A percentile compares a stretch with the other conserved stretches of the same genome.
Evolutionary conservation across 2,329 filamentous ascomycete genomes (phyloP).

Genomic region (Calycina herbarum): DNA sequence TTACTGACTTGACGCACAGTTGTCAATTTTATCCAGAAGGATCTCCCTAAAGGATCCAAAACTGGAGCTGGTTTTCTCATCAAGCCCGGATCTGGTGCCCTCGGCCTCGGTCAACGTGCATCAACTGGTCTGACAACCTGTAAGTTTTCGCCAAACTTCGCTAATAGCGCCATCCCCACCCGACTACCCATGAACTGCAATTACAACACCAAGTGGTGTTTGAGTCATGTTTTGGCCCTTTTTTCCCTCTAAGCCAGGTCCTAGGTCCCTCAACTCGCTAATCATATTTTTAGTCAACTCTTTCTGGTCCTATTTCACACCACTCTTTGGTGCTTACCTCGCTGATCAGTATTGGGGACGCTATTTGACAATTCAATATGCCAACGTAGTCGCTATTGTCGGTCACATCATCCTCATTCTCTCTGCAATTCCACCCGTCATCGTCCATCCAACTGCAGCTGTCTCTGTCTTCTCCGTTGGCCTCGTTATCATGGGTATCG

Average conservation of each 20-base stretch:
- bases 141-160: constrained; percentile 34
- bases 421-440: constrained; percentile 42
- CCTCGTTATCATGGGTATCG: constrained; percentile 46
- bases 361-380: constrained; percentile 58
- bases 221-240: no score
- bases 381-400: constrained; percentile 46
- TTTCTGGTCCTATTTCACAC: constrained; percentile 44
- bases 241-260: no score
- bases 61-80: constrained; percentile 44
- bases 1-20: constrained; percentile 35
- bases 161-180: background rate
- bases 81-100: constrained; percentile 38
- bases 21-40: constrained; percentile 51
- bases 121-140: constrained; percentile 50
- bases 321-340: constrained; percentile 54
- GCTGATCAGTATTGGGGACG: constrained; percentile 58
- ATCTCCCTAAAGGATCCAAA: constrained; percentile 43
- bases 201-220: background rate
- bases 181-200: background rate
- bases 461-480: constrained; percentile 52
- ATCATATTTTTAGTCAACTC: constrained; percentile 22
- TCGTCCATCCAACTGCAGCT: constrained; percentile 41
- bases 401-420: constrained; percentile 55
- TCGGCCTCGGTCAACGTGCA: constrained; percentile 49
- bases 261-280: background rate